These are phyloP conservation scores for Citrus medica DNA, from an alignment of 345 rosid genomes.

Conservation along the genomic window DNA sequence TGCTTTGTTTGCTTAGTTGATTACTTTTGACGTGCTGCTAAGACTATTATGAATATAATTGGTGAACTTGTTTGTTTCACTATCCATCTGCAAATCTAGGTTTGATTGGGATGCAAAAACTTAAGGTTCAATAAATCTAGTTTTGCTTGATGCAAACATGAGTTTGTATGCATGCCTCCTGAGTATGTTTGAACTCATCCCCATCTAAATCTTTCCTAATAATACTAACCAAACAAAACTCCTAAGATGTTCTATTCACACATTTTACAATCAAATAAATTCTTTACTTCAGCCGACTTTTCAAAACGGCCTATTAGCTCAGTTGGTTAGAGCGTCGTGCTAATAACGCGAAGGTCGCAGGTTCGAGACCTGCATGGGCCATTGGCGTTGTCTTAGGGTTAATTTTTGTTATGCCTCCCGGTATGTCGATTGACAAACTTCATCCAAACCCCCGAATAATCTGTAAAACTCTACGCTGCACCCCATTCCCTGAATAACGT, in stretches of 20 bases:
- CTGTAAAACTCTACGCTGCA: too few relatives aligned
- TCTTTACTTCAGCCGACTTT: accelerated
- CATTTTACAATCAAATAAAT: too few relatives aligned
- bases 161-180: too few relatives aligned
- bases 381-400: background rate
- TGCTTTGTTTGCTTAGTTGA: background rate
- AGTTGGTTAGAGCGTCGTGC: background rate
- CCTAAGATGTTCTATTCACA: too few relatives aligned
- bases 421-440: too few relatives aligned
- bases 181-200: too few relatives aligned
- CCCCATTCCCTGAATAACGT: too few relatives aligned
- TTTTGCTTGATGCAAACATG: too few relatives aligned
- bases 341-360: constrained; percentile 55
- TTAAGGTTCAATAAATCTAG: too few relatives aligned
- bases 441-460: too few relatives aligned
- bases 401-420: background rate
- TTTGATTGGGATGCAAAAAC: background rate
- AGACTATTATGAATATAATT: background rate
- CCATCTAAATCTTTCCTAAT: too few relatives aligned
- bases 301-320: background rate
- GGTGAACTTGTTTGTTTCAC: background rate
- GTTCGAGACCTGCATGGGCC: constrained; percentile 48
- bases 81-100: background rate
- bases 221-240: too few relatives aligned
- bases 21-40: constrained; percentile 5